These are phyloP conservation scores for Funneliformis mosseae DNA, from an alignment of 192 early-diverging fungal species.

Conservation along the genomic window DNA sequence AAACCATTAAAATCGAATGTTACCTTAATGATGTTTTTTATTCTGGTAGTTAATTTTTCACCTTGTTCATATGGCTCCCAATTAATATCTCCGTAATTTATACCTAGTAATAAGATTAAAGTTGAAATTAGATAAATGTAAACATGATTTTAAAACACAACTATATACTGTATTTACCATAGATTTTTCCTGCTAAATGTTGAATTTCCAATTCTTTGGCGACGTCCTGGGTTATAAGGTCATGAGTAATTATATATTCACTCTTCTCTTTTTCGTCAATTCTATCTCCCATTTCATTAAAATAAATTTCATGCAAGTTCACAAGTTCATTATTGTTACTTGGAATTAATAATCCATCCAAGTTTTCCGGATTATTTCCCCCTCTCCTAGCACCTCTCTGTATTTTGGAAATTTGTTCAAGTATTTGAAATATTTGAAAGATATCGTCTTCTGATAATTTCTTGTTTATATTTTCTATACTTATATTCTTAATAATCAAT, in stretches of 20 bases:
- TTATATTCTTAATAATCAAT: not conserved
- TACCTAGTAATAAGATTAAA: not conserved
- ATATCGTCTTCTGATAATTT: not conserved
- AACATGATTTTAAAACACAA: not conserved
- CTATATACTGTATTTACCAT: not conserved
- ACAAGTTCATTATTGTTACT: not conserved
- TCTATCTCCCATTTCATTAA: not conserved
- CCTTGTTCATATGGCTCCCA: not conserved
- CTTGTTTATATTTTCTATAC: not conserved
- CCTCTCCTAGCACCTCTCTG: not conserved
- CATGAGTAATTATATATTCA: not conserved
- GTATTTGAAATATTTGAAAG: not conserved
- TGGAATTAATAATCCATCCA: conserved; percentile 8
- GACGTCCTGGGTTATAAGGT: not conserved
- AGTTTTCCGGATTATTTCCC: not conserved
- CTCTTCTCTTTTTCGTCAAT: not conserved
- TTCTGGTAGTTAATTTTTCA: not conserved
- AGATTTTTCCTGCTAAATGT: not conserved
- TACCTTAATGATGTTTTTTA: not conserved
- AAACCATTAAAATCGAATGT: not conserved
- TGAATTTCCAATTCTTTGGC: not conserved
- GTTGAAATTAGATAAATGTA: not conserved
- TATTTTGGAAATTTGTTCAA: conserved; percentile 13
- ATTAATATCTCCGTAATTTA: not conserved
- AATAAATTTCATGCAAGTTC: conserved; percentile 8